Percentiles rank a stretch among this genome's conserved stretches.
phyloP scores from a whole-genome alignment of 257 asterid species.

The Scutellaria baicalensis region DNA sequence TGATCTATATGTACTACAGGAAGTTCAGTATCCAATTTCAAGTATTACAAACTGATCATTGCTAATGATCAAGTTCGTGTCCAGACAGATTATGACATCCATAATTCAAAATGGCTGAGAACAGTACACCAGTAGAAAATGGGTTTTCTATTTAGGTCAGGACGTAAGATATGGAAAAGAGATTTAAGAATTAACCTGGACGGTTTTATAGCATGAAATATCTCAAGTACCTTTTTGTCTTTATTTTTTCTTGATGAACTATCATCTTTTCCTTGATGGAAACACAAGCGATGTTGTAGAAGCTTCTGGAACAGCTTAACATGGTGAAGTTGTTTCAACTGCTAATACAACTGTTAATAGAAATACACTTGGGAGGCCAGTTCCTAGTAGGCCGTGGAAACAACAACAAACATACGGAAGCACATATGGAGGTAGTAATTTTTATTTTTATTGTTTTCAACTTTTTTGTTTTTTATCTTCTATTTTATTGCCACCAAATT shows the following conservation, averaged over 20 bases:
- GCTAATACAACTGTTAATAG: slow-evolving; percentile 39
- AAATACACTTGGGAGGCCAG: slow-evolving; percentile 59
- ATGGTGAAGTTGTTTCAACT: slow-evolving; percentile 77
- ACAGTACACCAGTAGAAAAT: neutral
- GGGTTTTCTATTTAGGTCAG: neutral
- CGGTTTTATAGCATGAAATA: slow-evolving; percentile 6
- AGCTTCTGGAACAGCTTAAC: slow-evolving; percentile 89
- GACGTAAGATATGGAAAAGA: neutral
- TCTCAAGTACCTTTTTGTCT: slow-evolving; percentile 72
- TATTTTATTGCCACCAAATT: too few relatives aligned
- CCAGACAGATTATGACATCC: neutral
- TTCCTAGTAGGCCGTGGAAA: slow-evolving; percentile 95
- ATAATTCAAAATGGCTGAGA: neutral
- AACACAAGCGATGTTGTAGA: slow-evolving; percentile 85
- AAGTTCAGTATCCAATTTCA: neutral
- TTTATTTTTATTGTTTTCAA: too few relatives aligned
- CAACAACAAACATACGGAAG: slow-evolving; percentile 61
- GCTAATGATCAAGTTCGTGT: neutral
- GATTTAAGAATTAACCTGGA: neutral
- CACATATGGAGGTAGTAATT: slow-evolving; percentile 57
- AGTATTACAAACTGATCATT: too few relatives aligned
- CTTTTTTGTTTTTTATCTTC: neutral
- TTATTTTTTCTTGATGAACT: slow-evolving; percentile 54
- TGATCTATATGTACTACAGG: neutral
- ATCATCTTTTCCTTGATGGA: slow-evolving; percentile 84